Base-by-base conservation (phyloP, 23 red algal species). In the Pyropia haitanensis region DNA sequence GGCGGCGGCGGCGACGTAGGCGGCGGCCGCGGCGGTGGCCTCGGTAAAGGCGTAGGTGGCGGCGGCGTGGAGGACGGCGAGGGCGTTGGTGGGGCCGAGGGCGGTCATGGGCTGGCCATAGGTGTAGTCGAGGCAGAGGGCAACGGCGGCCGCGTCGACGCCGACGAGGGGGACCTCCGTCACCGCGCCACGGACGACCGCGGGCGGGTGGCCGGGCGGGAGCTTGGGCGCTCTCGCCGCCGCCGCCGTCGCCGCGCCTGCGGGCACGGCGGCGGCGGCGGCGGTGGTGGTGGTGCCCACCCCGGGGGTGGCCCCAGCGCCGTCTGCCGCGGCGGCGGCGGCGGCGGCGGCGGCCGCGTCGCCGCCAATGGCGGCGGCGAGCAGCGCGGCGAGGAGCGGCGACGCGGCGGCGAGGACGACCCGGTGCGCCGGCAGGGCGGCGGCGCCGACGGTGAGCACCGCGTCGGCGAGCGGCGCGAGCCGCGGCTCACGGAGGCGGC, bases 371-470 rank as follows among this genome's bases (percentile, higher is more conserved):
- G 61, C 54, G 14, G 68, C 67, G 44, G 79, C 54, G 60, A 73
- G 56, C 5, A 70, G 64, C 44, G 56, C 60, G 58, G 53, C 67
- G 31, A 84, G 60, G 20, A 73, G 39, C 17, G 79, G 79, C 10
- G 68, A 73, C 25, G 69, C 79, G 58, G 79, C 79, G 23, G 79
- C 79, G 31, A 84, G 49, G 1, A 84, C 79, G 21, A 73, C 71
- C 51, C 79, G 79, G 28, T 84, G 79, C 16, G 68, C 79, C 26
- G 62, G 68, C 52, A 84, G 65, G 58, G 79, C 51, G 17, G 39
- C 13, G 39, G 5, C 39, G 0, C 39, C 39, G 7, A 46, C 39
- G 7, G 39, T 46, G 39, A 46, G 39, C 8, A 46, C 39, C 10
- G 39, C 39, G 10, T 46, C 39, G 39, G 39, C 39, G 4, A 46